Evolutionary conservation across 495 filamentous ascomycete genomes (phyloP).

Genomic region (Penicillium pancosmium): DNA sequence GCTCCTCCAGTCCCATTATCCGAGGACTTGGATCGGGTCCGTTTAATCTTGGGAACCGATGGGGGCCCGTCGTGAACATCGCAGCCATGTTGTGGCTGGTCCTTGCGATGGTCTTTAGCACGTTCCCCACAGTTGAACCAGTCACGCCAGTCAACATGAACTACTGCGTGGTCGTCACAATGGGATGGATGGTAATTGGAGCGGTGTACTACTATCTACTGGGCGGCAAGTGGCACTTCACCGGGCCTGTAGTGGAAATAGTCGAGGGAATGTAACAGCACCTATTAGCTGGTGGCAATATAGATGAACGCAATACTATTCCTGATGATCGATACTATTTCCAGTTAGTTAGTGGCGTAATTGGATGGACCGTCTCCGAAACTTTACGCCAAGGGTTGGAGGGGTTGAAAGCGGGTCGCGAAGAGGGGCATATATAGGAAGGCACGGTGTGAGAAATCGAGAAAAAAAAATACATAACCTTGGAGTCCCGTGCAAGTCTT

Average conservation of each 20-base stretch:
- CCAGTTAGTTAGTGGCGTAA: no score
- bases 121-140: constrained; percentile 25
- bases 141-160: constrained; percentile 30
- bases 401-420: neutral
- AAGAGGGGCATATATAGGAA: constrained; percentile 1
- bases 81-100: constrained; percentile 23
- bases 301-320: no score
- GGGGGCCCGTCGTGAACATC: constrained; percentile 21
- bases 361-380: neutral
- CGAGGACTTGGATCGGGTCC: constrained; percentile 13
- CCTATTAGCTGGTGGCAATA: neutral
- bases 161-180: constrained; percentile 28
- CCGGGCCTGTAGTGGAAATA: constrained; percentile 22
- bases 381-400: neutral
- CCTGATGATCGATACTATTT: constrained; percentile 4
- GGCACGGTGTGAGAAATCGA: neutral
- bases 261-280: constrained; percentile 18
- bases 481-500: neutral
- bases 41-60: constrained; percentile 22
- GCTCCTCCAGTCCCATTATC: neutral
- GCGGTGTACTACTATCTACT: constrained; percentile 25
- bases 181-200: constrained; percentile 25
- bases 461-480: neutral
- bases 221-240: constrained; percentile 22
- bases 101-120: constrained; percentile 29